Base-by-base conservation (phyloP, 306 rosid species). In the Neltuma alba region DNA sequence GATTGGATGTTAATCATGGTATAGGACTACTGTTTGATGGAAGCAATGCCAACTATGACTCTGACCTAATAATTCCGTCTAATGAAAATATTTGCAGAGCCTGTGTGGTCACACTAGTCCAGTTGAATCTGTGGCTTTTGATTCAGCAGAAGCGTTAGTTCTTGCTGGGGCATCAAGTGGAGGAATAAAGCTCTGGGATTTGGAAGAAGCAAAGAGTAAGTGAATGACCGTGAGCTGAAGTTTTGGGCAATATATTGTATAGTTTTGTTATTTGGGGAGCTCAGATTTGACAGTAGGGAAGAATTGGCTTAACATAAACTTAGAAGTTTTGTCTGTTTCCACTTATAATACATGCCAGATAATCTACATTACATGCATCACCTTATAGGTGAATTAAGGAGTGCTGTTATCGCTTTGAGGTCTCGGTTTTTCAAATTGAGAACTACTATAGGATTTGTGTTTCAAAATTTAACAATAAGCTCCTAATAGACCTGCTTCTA, bases 121-220 rank as follows among this genome's bases (percentile, higher is more conserved):
- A 48, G 88, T 92, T 63, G 88, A 91, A 85, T 89, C 92, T 41
- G 75, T 87, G 63, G 86, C 93, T 74, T 91, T 92, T 76, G 89
- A 92, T 90, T 87, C 91, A 0, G 80, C 92, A 9, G 93, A 92
- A 89, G 89, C 88, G 64, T 78, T 89, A 83, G 93, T 91, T 78
- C 92, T 92, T 75, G 93, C 87, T 23, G 96, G 97, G 82, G 87
- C 96, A 63, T 89, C 97, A 1, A 71, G 77, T 60, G 96, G 96
- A 41, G 86, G 74, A 48, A 87, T 88, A 80, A 91, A 92, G 81
- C 88, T 89, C 66, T 92, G 97, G 97, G 92, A 89, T 85, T 70
- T 92, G 78, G 90, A 91, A 87, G 92, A 92, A 83, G 84, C 89
- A 81, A 92, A 92, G 83, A 91, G 96, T 92, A 85, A 82, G 97